A percentile compares a stretch with the other conserved stretches of the same genome.
phyloP scores from a whole-genome alignment of 805 yeast species.

The Saccharomycopsis capsularis region DNA sequence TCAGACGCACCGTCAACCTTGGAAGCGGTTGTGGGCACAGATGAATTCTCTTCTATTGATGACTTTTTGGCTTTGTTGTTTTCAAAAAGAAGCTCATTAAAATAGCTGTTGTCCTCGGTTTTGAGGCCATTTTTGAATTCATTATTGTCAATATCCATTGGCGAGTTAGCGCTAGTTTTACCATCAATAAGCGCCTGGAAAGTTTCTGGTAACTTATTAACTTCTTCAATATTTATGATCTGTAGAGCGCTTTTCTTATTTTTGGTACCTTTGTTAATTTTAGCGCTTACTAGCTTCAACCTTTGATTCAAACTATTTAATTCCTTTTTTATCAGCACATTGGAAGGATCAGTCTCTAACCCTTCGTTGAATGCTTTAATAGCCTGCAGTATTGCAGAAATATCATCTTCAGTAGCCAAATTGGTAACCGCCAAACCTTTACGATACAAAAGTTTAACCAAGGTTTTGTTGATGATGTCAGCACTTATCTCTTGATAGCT shows the following conservation, averaged over 20 bases:
- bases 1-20: no score
- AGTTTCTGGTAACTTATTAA: constrained; percentile 40
- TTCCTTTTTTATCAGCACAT: constrained; percentile 34
- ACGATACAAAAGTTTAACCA: constrained; percentile 47
- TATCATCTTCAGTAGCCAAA: constrained; percentile 23
- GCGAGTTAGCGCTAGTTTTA: no score
- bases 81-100: no score
- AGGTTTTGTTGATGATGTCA: constrained; percentile 29
- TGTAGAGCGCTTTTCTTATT: neutral
- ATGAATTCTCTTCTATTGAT: no score
- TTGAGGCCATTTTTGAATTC: no score
- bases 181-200: constrained; percentile 24
- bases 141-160: no score
- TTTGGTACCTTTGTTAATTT: neutral
- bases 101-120: no score
- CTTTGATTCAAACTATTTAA: constrained; percentile 24
- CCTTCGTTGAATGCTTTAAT: constrained; percentile 31
- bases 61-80: no score
- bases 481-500: neutral
- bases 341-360: constrained; percentile 35
- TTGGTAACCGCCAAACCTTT: constrained; percentile 36
- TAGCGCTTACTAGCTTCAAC: constrained; percentile 11
- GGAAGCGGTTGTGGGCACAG: no score
- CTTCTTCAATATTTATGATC: constrained; percentile 26
- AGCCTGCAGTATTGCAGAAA: constrained; percentile 24